phyloP scores from a whole-genome alignment of 257 asterid genomes.

The Gentiana dahurica region DNA sequence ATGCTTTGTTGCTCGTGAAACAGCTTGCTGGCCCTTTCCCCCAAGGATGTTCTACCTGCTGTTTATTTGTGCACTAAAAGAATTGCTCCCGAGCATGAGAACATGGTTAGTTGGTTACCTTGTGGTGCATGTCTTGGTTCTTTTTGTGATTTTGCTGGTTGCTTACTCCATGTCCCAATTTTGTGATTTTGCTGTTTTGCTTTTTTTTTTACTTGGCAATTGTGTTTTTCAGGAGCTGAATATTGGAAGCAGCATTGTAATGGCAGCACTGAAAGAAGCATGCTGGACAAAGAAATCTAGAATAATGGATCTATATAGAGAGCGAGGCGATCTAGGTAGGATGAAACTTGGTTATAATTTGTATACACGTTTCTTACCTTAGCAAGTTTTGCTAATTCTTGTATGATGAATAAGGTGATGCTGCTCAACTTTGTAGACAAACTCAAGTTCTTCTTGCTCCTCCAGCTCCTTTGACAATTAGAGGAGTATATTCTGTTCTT shows the following conservation, averaged over 20 bases:
- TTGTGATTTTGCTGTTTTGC: not conserved
- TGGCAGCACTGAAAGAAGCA: conserved; percentile 73
- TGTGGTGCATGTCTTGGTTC: conserved; percentile 6
- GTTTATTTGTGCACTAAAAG: conserved; percentile 78
- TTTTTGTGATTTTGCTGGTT: not conserved
- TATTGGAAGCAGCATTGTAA: conserved; percentile 68
- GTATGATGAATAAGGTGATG: conserved; percentile 66
- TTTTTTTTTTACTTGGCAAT: not conserved
- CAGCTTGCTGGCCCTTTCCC: conserved; percentile 85
- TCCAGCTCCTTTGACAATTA: conserved; percentile 66
- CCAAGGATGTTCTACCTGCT: conserved; percentile 83
- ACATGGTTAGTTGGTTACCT: conserved; percentile 37
- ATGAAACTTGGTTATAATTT: not conserved
- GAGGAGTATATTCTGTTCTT: conserved; percentile 57
- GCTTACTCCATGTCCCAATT: not conserved
- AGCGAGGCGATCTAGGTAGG: conserved; percentile 85
- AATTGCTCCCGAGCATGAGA: conserved; percentile 93
- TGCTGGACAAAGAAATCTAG: conserved; percentile 69
- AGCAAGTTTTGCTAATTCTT: conserved; percentile 9
- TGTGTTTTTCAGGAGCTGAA: conserved; percentile 59
- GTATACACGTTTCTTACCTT: conserved; percentile 1
- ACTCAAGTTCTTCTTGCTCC: conserved; percentile 76
- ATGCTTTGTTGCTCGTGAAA: conserved; percentile 18
- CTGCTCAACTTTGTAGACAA: conserved; percentile 88
- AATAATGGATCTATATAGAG: conserved; percentile 55